Conservation (phyloP, 345 rosid genomes). For the Brassica carinata region DNA sequence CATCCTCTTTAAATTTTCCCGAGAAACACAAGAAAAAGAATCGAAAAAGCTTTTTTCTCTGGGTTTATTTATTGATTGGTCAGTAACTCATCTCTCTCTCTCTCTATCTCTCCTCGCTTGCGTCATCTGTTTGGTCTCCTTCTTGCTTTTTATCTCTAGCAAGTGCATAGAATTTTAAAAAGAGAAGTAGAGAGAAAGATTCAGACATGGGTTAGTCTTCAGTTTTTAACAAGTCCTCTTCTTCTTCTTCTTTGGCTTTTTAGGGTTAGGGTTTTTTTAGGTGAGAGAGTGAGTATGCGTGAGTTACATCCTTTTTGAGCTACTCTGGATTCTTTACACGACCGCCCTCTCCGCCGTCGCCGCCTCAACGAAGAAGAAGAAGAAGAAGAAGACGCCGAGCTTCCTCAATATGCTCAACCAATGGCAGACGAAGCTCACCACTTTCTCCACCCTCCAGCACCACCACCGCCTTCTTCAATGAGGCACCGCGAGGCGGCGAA, state of each 20-base stretch:
- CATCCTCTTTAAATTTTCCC: constrained; percentile 14
- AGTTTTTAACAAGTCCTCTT: constrained; percentile 3
- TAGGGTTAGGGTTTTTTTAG: constrained; percentile 42
- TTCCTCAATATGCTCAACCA: constrained; percentile 45
- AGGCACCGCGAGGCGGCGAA: constrained; percentile 44
- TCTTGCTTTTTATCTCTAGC: constrained; percentile 11
- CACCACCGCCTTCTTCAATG: constrained; percentile 50
- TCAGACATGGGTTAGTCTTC: constrained; percentile 38
- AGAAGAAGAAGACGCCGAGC: constrained; percentile 51
- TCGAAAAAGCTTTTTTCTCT: constrained; percentile 31
- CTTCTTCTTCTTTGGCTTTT: constrained; percentile 16
- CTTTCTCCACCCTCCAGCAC: constrained; percentile 58
- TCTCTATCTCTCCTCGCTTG: constrained; percentile 14
- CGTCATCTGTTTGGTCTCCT: constrained; percentile 41
- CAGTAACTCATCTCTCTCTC: constrained; percentile 25
- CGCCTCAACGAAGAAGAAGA: constrained; percentile 12
- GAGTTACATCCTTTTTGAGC: constrained; percentile 35
- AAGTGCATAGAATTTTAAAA: neutral
- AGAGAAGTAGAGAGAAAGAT: neutral
- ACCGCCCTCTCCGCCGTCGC: constrained; percentile 39
- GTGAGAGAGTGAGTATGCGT: constrained; percentile 31
- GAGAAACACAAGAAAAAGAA: neutral
- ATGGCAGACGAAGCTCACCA: constrained; percentile 47
- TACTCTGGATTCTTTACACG: constrained; percentile 44
- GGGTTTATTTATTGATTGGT: constrained; percentile 46